phyloP scores from a whole-genome alignment of 2,329 filamentous ascomycete genomes.

The Alternaria gansuensis region DNA sequence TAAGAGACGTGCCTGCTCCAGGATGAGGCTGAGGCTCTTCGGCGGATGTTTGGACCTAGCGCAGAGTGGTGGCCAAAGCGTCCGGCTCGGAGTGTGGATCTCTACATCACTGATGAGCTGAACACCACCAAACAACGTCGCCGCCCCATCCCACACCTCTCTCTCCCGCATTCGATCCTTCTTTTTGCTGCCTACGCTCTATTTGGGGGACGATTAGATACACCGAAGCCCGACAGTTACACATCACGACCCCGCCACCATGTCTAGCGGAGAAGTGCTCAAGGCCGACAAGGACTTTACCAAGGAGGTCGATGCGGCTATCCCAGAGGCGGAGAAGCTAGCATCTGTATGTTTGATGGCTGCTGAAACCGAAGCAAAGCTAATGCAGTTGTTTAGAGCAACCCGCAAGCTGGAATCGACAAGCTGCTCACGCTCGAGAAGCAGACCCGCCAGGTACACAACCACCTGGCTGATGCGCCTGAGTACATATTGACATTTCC shows the following conservation, averaged over 20 bases:
- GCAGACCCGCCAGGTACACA: slow-evolving; percentile 87
- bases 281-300: slow-evolving; percentile 99
- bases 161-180: not conserved
- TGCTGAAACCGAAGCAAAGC: slow-evolving; percentile 22
- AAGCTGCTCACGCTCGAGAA: slow-evolving; percentile 94
- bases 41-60: slow-evolving; percentile 25
- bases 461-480: slow-evolving; percentile 15
- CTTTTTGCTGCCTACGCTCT: slow-evolving; percentile 4
- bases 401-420: slow-evolving; percentile 88
- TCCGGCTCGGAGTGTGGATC: slow-evolving; percentile 18
- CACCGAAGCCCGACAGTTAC: not conserved
- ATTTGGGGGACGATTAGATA: slow-evolving; percentile 4
- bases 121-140: slow-evolving; percentile 30
- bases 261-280: slow-evolving; percentile 80
- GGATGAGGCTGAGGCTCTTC: slow-evolving; percentile 21
- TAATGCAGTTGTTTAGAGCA: slow-evolving; percentile 61
- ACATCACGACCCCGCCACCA: slow-evolving; percentile 55
- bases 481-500: slow-evolving; percentile 32
- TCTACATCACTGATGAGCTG: slow-evolving; percentile 31
- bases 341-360: slow-evolving; percentile 72
- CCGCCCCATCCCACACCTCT: slow-evolving; percentile 16
- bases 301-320: slow-evolving; percentile 91
- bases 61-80: slow-evolving; percentile 20
- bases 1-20: not conserved
- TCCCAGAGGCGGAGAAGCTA: slow-evolving; percentile 89